Evolutionary conservation across 805 yeast species (phyloP).

Genomic region (Yamadazyma laniorum): DNA sequence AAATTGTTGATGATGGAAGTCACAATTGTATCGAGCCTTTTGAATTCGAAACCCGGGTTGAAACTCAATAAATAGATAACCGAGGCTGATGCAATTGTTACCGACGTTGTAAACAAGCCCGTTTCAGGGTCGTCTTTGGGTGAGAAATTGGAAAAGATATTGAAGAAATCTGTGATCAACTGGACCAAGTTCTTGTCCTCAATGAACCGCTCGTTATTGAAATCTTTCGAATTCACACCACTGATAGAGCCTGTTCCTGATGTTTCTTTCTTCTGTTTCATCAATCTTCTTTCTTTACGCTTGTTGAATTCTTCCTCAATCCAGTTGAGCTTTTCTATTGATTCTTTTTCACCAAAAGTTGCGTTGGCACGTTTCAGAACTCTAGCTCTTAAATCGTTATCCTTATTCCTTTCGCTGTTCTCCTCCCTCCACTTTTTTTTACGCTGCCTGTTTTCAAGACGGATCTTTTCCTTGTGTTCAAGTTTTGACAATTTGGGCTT

Average conservation of each 20-base stretch:
- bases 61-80: slow-evolving; percentile 18
- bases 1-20: slow-evolving; percentile 21
- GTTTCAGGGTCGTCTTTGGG: slow-evolving; percentile 32
- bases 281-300: slow-evolving; percentile 59
- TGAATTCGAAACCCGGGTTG: slow-evolving; percentile 19
- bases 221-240: slow-evolving; percentile 7
- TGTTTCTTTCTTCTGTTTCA: slow-evolving; percentile 38
- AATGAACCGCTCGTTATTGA: slow-evolving; percentile 13
- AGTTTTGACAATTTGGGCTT: slow-evolving; percentile 29
- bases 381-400: slow-evolving; percentile 79
- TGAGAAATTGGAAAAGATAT: slow-evolving; percentile 33
- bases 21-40: slow-evolving; percentile 23
- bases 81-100: slow-evolving; percentile 37
- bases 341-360: slow-evolving; percentile 61
- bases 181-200: slow-evolving; percentile 14
- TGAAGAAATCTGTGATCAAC: slow-evolving; percentile 31
- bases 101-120: slow-evolving; percentile 35
- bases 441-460: slow-evolving; percentile 70
- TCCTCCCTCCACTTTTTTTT: slow-evolving; percentile 83
- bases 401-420: slow-evolving; percentile 78
- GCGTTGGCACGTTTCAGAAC: slow-evolving; percentile 68
- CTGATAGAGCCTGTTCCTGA: neutral
- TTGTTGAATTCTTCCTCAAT: slow-evolving; percentile 67
- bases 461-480: slow-evolving; percentile 53
- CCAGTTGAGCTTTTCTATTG: slow-evolving; percentile 61